A percentile compares a stretch with the other conserved stretches of the same genome.
phyloP scores from a whole-genome alignment of 2,329 filamentous ascomycete genomes.

The Clarireedia monteithiana region DNA sequence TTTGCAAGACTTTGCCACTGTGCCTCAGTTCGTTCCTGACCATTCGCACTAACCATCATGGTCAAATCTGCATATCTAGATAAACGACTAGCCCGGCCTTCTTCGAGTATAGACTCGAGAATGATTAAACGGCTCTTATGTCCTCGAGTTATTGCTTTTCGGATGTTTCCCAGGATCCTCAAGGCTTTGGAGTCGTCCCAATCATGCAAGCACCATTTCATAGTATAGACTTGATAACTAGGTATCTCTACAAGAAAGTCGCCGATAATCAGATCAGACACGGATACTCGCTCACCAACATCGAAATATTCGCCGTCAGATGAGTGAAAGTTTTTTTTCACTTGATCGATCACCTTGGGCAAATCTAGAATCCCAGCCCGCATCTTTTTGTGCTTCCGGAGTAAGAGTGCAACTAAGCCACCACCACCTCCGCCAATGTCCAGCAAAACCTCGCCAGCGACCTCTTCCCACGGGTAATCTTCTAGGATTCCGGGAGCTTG shows the following conservation, averaged over 20 bases:
- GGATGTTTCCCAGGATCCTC: conserved; percentile 17
- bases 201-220: conserved; percentile 28
- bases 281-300: conserved; percentile 26
- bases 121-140: conserved; percentile 30
- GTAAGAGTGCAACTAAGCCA: conserved; percentile 30
- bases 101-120: conserved; percentile 32
- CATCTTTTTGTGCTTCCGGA: conserved; percentile 28
- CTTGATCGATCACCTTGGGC: conserved; percentile 30
- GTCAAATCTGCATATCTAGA: conserved; percentile 34
- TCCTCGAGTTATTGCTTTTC: conserved; percentile 25
- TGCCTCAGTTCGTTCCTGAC: conserved; percentile 5
- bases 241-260: conserved; percentile 34
- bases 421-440: conserved; percentile 37
- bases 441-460: conserved; percentile 28
- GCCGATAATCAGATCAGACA: conserved; percentile 28
- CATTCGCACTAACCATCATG: conserved; percentile 31
- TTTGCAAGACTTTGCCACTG: conserved; percentile 6
- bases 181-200: conserved; percentile 20
- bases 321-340: conserved; percentile 22
- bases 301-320: conserved; percentile 29
- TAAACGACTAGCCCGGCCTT: conserved; percentile 27
- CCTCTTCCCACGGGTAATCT: conserved; percentile 36
- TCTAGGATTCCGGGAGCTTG: conserved; percentile 33
- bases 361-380: conserved; percentile 32
- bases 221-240: conserved; percentile 22